Base-by-base conservation (phyloP, 208 protist species). In the Wallacemonas collosoma region DNA sequence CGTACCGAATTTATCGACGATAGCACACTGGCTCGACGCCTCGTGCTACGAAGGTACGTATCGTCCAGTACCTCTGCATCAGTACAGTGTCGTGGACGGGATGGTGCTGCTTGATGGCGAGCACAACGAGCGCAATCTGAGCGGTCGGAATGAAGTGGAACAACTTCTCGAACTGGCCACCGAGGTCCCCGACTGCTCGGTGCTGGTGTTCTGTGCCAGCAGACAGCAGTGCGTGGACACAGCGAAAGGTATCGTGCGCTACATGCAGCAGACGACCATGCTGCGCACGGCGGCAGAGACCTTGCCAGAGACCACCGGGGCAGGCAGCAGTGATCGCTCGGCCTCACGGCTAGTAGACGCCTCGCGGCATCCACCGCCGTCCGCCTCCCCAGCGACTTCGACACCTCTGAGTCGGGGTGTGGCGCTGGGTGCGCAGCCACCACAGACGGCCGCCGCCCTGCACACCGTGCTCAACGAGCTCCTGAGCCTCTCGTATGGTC, bases 141-240 rank as follows among this genome's bases (percentile, higher is more conserved):
- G 77, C 8, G 69, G 61, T 38, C 63, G 54, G 56, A 76, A 60
- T 35, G 82, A 81, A 56, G 51, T 50, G 35, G 78, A 90, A 45
- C 73, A 80, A 47, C 74, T 96, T 12, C 3, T 87, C 5, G 73
- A 86, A 67, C 77, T 96, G 44, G 88, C 83, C 35, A 92, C 83
- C 15, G 89, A 96, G 75, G 44, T 88, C 48, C 12, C 77, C 15
- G 84, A 84, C 39, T 76, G 71, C 51, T 92, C 85, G 1, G 87
- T 93, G 54, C 82, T 97, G 5, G 68, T 97, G 35, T 97, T 97
- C 72, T 97, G 94, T 67, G 79, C 89, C 1, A 93, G 85, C 26
- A 85, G 92, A 14, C 79, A 88, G 80, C 78, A 87, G 64, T 94
- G 88, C 66, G 82, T 94, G 35, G 78, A 90, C 39, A 94, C 90